Percentiles rank a stretch among this genome's conserved stretches.
These are phyloP conservation scores for Phytophthora fragariae DNA, from an alignment of 352 stramenopile genomes.

Conservation along the genomic window DNA sequence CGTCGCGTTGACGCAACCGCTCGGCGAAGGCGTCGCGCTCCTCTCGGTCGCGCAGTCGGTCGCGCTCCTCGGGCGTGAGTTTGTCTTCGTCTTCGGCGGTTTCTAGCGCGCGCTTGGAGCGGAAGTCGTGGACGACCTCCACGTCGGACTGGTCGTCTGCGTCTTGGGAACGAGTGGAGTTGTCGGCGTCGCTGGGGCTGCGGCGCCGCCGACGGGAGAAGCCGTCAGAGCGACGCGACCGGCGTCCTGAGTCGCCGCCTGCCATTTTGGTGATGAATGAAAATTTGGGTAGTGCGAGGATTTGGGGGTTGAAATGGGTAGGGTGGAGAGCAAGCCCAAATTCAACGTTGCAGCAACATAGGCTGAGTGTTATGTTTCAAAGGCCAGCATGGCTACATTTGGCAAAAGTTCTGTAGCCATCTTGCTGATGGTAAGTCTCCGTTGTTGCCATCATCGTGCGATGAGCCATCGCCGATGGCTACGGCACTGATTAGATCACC, in stretches of 20 bases:
- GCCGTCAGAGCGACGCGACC: constrained; percentile 39
- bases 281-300: not conserved
- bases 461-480: too few relatives aligned
- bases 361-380: too few relatives aligned
- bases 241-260: constrained; percentile 3
- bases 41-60: constrained; percentile 62
- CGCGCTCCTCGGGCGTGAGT: constrained; percentile 51
- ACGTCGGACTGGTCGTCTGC: constrained; percentile 25
- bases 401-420: too few relatives aligned
- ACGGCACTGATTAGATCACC: too few relatives aligned
- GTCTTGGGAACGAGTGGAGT: constrained; percentile 2
- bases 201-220: constrained; percentile 46
- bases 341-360: too few relatives aligned
- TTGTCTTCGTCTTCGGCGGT: constrained; percentile 28
- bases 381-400: too few relatives aligned
- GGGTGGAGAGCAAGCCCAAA: too few relatives aligned
- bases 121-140: constrained; percentile 54
- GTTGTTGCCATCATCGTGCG: constrained; percentile 13
- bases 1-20: constrained; percentile 76
- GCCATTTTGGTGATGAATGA: constrained; percentile 10
- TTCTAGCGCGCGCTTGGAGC: constrained; percentile 49
- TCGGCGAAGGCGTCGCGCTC: constrained; percentile 89
- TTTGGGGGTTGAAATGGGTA: too few relatives aligned
- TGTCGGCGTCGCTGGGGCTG: constrained; percentile 24
- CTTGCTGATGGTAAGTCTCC: constrained; percentile 16